Percentiles rank a stretch among this genome's conserved stretches.
Evolutionary conservation across 768 basidiomycete genomes (phyloP).

Genomic region (Lactifluus piperatus): DNA sequence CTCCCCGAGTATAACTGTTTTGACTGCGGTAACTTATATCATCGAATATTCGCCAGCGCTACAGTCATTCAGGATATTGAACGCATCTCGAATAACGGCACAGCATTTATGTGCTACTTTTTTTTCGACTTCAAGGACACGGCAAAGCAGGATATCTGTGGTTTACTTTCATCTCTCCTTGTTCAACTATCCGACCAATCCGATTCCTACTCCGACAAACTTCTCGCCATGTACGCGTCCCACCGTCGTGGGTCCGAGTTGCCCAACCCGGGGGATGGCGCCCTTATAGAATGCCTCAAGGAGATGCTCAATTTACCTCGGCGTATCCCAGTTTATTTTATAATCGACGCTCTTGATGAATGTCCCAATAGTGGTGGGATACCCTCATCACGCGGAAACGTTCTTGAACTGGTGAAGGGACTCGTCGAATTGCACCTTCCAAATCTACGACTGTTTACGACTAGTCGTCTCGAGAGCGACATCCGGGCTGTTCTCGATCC

Average conservation of each 20-base stretch:
- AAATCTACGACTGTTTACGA: neutral
- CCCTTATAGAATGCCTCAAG: neutral
- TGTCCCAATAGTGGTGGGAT: neutral
- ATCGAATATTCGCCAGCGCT: neutral
- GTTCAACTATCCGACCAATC: neutral
- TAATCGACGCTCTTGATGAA: neutral
- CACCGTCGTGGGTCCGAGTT: neutral
- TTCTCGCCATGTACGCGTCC: neutral
- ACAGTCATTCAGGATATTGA: neutral
- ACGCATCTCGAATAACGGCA: neutral
- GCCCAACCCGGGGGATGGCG: neutral
- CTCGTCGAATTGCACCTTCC: neutral
- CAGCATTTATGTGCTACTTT: too few species aligned
- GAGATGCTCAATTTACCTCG: neutral
- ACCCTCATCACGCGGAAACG: neutral
- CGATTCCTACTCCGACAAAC: neutral
- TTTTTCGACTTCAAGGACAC: neutral
- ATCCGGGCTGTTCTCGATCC: neutral
- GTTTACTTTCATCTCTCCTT: neutral
- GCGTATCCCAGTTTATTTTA: neutral
- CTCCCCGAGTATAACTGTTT: accelerated
- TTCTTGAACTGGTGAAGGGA: neutral
- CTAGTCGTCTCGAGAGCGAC: neutral
- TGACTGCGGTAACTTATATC: neutral
- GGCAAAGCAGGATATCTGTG: neutral